Base-by-base conservation (phyloP, 805 yeast species). In the Myxozyma sirexii region DNA sequence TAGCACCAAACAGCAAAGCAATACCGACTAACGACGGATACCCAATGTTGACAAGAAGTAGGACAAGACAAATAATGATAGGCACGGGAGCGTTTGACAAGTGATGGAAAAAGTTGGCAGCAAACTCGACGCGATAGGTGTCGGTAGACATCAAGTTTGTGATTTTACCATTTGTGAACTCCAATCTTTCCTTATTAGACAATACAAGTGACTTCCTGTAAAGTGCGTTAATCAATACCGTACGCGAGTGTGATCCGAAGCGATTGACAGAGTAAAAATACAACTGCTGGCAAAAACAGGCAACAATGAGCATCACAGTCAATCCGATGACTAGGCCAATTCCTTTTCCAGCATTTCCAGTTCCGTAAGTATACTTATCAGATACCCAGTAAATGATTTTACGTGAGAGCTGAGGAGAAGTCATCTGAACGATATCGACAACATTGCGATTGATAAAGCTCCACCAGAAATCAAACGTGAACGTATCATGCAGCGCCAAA, bases 131-230 rank as follows among this genome's bases (percentile, higher is more conserved):
- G 69, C 96, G 83, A 15, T 92, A 81, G 39, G 90, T 76, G 71
- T 91, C 97, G 1, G 96, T 85, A 62, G 94, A 88, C 71, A 90
- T 81, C 71, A 90, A 74, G 7, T 91, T 84, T 31, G 96, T 88
- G 57, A 91, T 80, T 60, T 81, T 83, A 42, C 93, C 86, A 27
- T 83, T 79, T 1, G 96, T 85, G 68, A 75, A 88, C 60, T 80
- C 76, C 63, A 81, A 80, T 54, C 80, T 80, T 2, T 92, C 81
- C 50, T 76, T 77, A 10, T 84, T 79, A 59, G 84, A 82, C 15
- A 90, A 75, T 54, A 71, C 77, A 65, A 89, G 82, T 13, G 92
- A 80, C 72, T 91, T 91, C 54, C 81, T 82, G 60, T 88, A 78
- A 23, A 89, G 77, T 6, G 87, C 84, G 60, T 87, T 86, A 3